Percentiles rank a stretch among this genome's conserved stretches.
phyloP scores from a whole-genome alignment of 2,329 filamentous ascomycete genomes.

The Sclerotinia minor region DNA sequence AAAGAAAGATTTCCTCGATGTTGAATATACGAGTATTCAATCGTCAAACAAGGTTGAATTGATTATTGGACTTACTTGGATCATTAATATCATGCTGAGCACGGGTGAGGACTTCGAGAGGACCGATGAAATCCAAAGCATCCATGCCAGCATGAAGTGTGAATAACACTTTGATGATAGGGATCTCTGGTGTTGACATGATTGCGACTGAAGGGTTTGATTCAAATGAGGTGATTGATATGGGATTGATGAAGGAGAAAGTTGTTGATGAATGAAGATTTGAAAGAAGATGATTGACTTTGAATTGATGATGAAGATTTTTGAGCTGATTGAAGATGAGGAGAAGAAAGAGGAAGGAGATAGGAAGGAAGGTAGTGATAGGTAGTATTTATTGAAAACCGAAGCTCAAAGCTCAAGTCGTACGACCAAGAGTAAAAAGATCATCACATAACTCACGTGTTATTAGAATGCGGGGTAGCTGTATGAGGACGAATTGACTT shows the following conservation, averaged over 20 bases:
- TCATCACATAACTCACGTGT: slow-evolving; percentile 23
- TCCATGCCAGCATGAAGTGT: slow-evolving; percentile 56
- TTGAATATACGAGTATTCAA: background rate
- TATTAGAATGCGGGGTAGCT: slow-evolving; percentile 27
- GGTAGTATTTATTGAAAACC: background rate
- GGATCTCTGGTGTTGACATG: slow-evolving; percentile 40
- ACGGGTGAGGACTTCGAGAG: slow-evolving; percentile 56
- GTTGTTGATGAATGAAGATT: slow-evolving; percentile 12
- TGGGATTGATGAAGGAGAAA: background rate
- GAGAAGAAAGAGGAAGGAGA: background rate
- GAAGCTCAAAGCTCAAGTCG: slow-evolving; percentile 11
- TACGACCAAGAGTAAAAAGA: slow-evolving; percentile 16
- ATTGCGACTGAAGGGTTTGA: slow-evolving; percentile 29
- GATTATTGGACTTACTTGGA: slow-evolving; percentile 44
- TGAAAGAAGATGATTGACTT: background rate
- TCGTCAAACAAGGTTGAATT: slow-evolving; percentile 15
- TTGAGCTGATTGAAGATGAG: background rate
- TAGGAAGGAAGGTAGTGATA: background rate
- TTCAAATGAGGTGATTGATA: background rate
- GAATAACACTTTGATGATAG: slow-evolving; percentile 59
- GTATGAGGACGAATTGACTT: background rate
- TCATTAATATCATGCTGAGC: slow-evolving; percentile 56
- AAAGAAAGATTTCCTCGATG: background rate
- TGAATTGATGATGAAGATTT: background rate
- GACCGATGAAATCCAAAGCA: slow-evolving; percentile 57